Evolutionary conservation across 352 stramenopile species (phyloP), one percentile per base, ranked within the genome.

Genomic region (Phytophthora capsici): DNA sequence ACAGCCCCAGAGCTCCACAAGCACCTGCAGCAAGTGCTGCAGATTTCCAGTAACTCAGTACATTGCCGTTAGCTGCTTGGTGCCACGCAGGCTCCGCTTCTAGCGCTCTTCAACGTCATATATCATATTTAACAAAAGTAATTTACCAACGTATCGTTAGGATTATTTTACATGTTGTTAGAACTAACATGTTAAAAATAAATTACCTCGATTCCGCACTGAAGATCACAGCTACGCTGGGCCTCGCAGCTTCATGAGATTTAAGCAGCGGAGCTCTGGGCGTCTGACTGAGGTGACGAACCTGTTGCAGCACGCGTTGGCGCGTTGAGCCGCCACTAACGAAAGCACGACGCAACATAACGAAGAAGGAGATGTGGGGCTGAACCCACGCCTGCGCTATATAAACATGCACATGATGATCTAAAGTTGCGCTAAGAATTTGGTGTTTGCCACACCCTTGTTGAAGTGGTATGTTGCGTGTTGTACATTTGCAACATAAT

Each of bases 21-120:
- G 28, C 47, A 6, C 59, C 57, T 14, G 44, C 47, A 37, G 64
- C 69, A 13, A 77, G 32, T 19, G 65, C 59, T 19, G 47, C 52
- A 23, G 69, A 17, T 17, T 63, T 64, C 63, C 64, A 74, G 32
- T 77, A 74, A 34, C 37, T 66, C 37, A 69, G 14, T n/a, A 44
- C 60, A 45, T 59, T 58, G 36, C n/a, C 16, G 22, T 64, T 52
- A 23, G 61, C 2, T 22, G 37, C 23, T 45, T 62, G 50, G 13
- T 67, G 17, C 47, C 58, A 54, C 5, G 43, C 52, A 14, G 20
- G 45, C 38, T 32, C 37, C 0, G 41, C 47, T 20, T 60, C 30
- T 3, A 60, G 45, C 4, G 32, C 10, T 50, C 68, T 76, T 53
- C 12, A 45, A 52, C 28, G 26, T 51, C 12, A 38, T 4, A 46